Evolutionary conservation across 164 flowering plant genomes (phyloP).

Genomic region (Tetrastigma voinierianum): DNA sequence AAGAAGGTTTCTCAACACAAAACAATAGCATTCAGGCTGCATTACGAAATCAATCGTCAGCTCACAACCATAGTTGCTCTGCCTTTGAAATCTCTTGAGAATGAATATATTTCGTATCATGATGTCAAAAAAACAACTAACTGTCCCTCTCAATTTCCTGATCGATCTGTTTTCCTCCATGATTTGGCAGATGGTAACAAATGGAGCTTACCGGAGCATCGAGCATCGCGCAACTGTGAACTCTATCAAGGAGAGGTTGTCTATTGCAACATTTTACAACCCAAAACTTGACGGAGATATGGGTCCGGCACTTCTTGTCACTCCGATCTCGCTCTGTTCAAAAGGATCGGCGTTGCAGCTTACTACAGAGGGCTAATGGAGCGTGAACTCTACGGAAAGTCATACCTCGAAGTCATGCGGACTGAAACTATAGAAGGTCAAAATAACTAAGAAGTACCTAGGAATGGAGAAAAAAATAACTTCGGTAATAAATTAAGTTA

Average conservation of each 20-base stretch:
- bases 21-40: neutral
- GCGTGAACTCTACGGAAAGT: slow-evolving; percentile 22
- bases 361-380: slow-evolving; percentile 16
- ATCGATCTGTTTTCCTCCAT: too few relatives aligned
- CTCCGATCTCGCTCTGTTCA: slow-evolving; percentile 21
- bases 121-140: too few relatives aligned
- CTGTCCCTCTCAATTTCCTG: too few relatives aligned
- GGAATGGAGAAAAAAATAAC: too few relatives aligned
- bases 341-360: slow-evolving; percentile 6
- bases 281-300: slow-evolving; percentile 16
- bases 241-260: slow-evolving; percentile 24
- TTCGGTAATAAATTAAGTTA: too few relatives aligned
- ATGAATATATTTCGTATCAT: too few relatives aligned
- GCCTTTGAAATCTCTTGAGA: too few relatives aligned
- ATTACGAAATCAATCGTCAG: too few relatives aligned
- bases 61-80: too few relatives aligned
- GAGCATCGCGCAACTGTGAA: slow-evolving; percentile 37
- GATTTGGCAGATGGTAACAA: slow-evolving; percentile 26
- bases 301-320: slow-evolving; percentile 26
- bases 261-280: slow-evolving; percentile 27
- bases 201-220: slow-evolving; percentile 33
- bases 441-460: too few relatives aligned
- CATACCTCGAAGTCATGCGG: slow-evolving; percentile 24
- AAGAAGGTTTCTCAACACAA: too few relatives aligned
- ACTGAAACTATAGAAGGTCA: neutral